Base-by-base conservation (phyloP, 2,329 filamentous ascomycete genomes). In the Nemania abortiva region DNA sequence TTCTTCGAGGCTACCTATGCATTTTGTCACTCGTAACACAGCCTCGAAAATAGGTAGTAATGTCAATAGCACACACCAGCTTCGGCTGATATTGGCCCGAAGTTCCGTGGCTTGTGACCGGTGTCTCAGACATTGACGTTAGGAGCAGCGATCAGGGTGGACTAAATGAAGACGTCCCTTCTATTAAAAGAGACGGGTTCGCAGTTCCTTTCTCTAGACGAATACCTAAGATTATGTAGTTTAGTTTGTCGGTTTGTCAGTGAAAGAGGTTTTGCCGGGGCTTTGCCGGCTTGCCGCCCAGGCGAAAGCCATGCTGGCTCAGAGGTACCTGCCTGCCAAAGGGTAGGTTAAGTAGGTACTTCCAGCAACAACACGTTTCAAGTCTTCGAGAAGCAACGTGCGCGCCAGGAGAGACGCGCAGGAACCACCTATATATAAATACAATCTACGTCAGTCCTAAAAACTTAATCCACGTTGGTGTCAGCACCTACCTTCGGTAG, bases 211-310 rank as follows among this genome's bases (percentile, higher is more conserved):
- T 18, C 22, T 18, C 4, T 50, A 45, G 42, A n/a, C 42, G 13
- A 11, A 15, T 45, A 27, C 7, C 47, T 27, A 20, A n/a, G 24
- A 34, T 13, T n/a, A 34, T 18, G 52, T 11, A 34, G 9, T 34
- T 9, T 49, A 29, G 22, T 27, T 52, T 24, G 6, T 7, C 6
- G 5, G 5, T 15, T 52, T 34, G 1, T 29, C 27, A 54, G 49
- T 42, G 9, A 34, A 37, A 27, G 37, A 57, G 45, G 59, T 61
- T 67, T 62, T 64, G 55, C 68, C 64, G 68, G 60, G 60, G 59
- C 59, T 60, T 64, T 70, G 59, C 64, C 68, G 60, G 60, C 59
- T 27, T 29, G 18, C n/a, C 53, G 4, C n/a, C 4, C n/a, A 2
- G 29, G 13, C 9, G 20, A n/a, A 3, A 55, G 20, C 15, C n/a